A percentile compares a stretch with the other conserved stretches of the same genome.
Evolutionary conservation across 2,329 filamentous ascomycete species (phyloP).

Genomic region (Emericellopsis cladophorae): DNA sequence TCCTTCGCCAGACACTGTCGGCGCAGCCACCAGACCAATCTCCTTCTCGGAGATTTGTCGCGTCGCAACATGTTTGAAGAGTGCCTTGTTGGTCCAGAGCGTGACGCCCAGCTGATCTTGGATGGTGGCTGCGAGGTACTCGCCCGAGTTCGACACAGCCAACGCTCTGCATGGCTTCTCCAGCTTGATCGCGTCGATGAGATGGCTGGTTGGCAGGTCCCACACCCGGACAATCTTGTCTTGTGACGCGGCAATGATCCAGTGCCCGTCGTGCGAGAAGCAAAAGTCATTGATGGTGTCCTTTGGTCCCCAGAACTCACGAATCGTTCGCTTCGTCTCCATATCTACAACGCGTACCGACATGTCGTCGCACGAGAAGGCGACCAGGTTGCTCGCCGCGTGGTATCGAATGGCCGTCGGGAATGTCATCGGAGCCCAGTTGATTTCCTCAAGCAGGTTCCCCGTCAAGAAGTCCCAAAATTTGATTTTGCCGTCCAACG

Average conservation of each 20-base stretch:
- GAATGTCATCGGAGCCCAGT: conserved; percentile 64
- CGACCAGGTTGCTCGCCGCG: conserved; percentile 69
- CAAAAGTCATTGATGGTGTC: conserved; percentile 66
- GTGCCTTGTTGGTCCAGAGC: conserved; percentile 86
- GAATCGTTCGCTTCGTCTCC: conserved; percentile 78
- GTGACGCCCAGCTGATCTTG: conserved; percentile 77
- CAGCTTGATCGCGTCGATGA: conserved; percentile 83
- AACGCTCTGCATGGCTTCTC: conserved; percentile 70
- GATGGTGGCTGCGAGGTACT: conserved; percentile 85
- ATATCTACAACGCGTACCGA: conserved; percentile 84
- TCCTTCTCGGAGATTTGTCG: conserved; percentile 71
- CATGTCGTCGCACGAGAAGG: conserved; percentile 78
- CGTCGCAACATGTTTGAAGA: conserved; percentile 83
- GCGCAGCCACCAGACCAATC: conserved; percentile 50
- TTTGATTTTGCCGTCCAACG: conserved; percentile 83
- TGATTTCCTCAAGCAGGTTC: conserved; percentile 63
- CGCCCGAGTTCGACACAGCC: conserved; percentile 79
- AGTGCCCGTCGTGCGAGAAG: conserved; percentile 87
- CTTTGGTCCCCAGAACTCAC: conserved; percentile 79
- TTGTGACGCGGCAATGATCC: conserved; percentile 80
- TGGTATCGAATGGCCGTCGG: conserved; percentile 74
- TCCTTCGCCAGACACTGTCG: conserved; percentile 73
- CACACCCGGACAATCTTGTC: conserved; percentile 75
- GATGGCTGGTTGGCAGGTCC: conserved; percentile 90
- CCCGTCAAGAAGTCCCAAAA: conserved; percentile 96